Evolutionary conservation across 2,329 filamentous ascomycete genomes (phyloP).

Genomic region (Coniochaeta pulveracea): DNA sequence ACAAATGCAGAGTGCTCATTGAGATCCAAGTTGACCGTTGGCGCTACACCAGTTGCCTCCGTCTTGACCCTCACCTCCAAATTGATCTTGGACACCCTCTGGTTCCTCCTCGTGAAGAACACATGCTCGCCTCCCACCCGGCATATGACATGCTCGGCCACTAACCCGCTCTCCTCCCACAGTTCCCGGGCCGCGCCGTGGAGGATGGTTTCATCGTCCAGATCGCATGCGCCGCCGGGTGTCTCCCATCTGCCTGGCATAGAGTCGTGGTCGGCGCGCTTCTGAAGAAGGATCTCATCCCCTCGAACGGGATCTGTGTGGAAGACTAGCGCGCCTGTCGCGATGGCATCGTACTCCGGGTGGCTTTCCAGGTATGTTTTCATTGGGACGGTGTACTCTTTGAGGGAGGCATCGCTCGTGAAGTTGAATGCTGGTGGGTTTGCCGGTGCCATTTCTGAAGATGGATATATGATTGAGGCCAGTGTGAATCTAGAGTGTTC

Average conservation of each 20-base stretch:
- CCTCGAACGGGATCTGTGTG: slow-evolving; percentile 6
- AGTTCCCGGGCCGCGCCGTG: slow-evolving; percentile 26
- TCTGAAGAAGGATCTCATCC: slow-evolving; percentile 23
- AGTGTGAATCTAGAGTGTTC: no score
- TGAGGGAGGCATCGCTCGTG: slow-evolving; percentile 11
- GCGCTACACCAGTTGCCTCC: slow-evolving; percentile 3
- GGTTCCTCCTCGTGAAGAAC: slow-evolving; percentile 15
- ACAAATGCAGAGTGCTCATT: slow-evolving; percentile 21
- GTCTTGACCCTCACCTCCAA: slow-evolving; percentile 16
- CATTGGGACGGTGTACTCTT: slow-evolving; percentile 10
- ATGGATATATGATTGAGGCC: no score
- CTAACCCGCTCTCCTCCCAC: slow-evolving; percentile 28
- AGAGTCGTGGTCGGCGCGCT: slow-evolving; percentile 25
- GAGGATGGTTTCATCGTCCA: slow-evolving; percentile 22
- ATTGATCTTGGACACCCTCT: slow-evolving; percentile 13
- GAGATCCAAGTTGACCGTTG: slow-evolving; percentile 17
- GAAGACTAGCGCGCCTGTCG: slow-evolving; percentile 18
- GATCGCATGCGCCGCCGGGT: slow-evolving; percentile 27
- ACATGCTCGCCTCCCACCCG: slow-evolving; percentile 10
- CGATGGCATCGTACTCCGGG: slow-evolving; percentile 11
- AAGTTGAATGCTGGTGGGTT: no score
- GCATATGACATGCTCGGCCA: slow-evolving; percentile 13
- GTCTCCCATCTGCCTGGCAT: slow-evolving; percentile 29
- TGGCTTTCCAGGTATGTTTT: slow-evolving; percentile 11
- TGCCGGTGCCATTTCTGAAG: neutral